Evolutionary conservation across 2,329 filamentous ascomycete genomes (phyloP), one percentile per base, ranked within the genome.

Genomic region (Colletotrichum sansevieriae): DNA sequence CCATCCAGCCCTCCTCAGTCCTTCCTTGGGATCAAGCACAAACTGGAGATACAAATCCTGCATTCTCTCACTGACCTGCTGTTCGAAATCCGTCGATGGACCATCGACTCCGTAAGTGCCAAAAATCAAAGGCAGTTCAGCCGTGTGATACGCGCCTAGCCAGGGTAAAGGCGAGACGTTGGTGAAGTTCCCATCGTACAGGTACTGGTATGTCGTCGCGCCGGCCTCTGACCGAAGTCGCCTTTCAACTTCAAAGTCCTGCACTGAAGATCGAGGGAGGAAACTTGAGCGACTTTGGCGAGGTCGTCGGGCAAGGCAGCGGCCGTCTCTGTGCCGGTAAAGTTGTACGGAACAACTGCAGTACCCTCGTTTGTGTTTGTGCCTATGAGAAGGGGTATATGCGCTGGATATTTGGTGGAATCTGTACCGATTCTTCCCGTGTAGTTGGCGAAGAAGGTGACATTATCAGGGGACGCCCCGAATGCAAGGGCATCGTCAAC

Each of bases 341-440:
- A 52, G 29, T 52, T 52, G 29, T 52, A 52, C 12, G 49, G 49
- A 12, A 52, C 49, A 10, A 52, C 49, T 20, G 29, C 49, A 18
- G 49, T 29, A n/a, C 49, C 49, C 18, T 52, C 49, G 0, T 52
- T 52, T 11, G 49, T 12, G 15, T 52, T 52, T 3, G 49, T 37
- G 9, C 49, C 49, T 13, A 52, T 35, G 9, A 52, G 11, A 11
- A 52, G 49, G 4, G 49, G 49, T 52, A 52, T 18, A 1, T 20
- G 49, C 9, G 1, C 12, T 33, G 49, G 29, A 52, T 33, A 52
- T 15, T 52, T 52, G 49, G n/a, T 12, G 25, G 25, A n/a, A n/a
- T 20, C 11, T 20, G 18, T 52, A 1, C 29, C 29, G 49, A 52
- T 37, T 52, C 49, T 35, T 7, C 33, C 49, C 1, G 49, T 52